These are phyloP conservation scores for Kernera saxatilis DNA, from an alignment of 345 rosid genomes.

Conservation along the genomic window DNA sequence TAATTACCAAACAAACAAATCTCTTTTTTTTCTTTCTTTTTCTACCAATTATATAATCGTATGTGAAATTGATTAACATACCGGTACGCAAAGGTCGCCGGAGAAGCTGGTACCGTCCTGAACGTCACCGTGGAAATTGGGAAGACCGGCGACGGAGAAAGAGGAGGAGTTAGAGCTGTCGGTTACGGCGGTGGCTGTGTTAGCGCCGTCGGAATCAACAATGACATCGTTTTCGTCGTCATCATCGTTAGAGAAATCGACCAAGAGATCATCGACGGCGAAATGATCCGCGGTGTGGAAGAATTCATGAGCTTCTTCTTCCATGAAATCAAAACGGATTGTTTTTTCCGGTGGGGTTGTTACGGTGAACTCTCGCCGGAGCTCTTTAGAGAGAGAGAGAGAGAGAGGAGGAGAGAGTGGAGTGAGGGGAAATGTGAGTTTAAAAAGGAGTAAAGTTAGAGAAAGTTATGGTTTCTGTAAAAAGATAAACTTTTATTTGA, in stretches of 20 bases:
- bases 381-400: conserved; percentile 8
- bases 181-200: conserved; percentile 35
- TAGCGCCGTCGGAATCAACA: conserved; percentile 31
- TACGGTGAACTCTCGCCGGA: conserved; percentile 26
- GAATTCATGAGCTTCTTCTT: conserved; percentile 28
- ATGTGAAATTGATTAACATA: conserved; percentile 22
- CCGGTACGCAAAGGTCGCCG: conserved; percentile 89
- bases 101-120: conserved; percentile 43
- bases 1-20: not conserved
- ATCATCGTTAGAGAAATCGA: conserved; percentile 76
- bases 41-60: not conserved
- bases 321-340: not conserved
- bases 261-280: conserved; percentile 78
- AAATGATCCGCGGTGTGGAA: conserved; percentile 52
- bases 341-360: not conserved
- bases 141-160: conserved; percentile 22
- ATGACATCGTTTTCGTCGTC: conserved; percentile 39
- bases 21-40: not conserved
- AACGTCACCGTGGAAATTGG: conserved; percentile 31
- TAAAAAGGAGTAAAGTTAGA: conserved; percentile 35
- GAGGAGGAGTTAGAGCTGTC: conserved; percentile 61
- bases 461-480: conserved; percentile 27
- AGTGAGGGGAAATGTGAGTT: conserved; percentile 30
- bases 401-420: conserved; percentile 26
- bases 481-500: not conserved